These are phyloP conservation scores for Striga asiatica DNA, from an alignment of 257 asterid genomes.

Conservation along the genomic window DNA sequence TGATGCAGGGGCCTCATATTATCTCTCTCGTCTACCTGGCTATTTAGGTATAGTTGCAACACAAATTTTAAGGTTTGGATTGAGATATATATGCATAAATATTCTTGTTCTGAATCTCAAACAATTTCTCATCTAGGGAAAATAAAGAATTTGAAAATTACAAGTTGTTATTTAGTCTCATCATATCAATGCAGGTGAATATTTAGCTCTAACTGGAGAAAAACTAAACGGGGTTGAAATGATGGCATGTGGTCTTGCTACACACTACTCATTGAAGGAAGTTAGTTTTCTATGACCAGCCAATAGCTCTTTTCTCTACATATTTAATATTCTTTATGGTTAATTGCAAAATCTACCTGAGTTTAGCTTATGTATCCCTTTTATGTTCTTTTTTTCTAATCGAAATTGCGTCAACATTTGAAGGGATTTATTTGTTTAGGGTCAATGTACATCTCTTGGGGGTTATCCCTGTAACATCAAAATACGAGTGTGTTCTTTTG, in stretches of 20 bases:
- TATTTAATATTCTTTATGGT: not conserved
- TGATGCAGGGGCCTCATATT: conserved; percentile 95
- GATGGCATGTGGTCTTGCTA: conserved; percentile 94
- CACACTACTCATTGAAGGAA: conserved; percentile 71
- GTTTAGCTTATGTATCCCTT: not conserved
- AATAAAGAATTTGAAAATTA: too few species aligned
- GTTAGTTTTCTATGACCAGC: conserved; percentile 29
- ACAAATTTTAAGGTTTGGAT: not conserved
- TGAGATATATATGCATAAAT: not conserved
- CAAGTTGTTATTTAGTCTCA: too few species aligned
- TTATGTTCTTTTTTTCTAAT: too few species aligned
- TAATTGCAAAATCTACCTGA: not conserved
- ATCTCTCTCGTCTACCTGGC: conserved; percentile 97
- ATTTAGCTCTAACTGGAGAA: conserved; percentile 88
- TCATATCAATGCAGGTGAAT: conserved; percentile 89
- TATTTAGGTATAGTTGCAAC: conserved; percentile 53
- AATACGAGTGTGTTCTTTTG: not conserved
- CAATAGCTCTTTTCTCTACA: not conserved
- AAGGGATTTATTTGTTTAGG: not conserved
- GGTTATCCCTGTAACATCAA: not conserved
- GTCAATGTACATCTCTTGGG: not conserved
- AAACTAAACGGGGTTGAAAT: conserved; percentile 81
- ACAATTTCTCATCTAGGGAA: not conserved
- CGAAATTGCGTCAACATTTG: not conserved
- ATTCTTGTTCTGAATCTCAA: not conserved